Base-by-base conservation (phyloP, 345 rosid genomes). In the Murraya paniculata region DNA sequence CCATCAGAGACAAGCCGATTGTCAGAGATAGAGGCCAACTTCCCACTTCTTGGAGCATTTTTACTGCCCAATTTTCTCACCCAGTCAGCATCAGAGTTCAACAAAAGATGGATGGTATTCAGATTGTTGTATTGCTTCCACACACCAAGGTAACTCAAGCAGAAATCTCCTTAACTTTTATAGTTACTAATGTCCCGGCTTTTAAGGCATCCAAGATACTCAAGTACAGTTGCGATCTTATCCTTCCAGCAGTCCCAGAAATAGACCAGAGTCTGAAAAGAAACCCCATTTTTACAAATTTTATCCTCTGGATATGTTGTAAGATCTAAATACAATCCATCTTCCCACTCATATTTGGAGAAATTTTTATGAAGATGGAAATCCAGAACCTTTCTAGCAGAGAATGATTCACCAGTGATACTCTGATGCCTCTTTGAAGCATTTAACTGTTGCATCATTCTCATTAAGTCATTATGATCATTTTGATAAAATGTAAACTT, bases 321-420 rank as follows among this genome's bases (percentile, higher is more conserved):
- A 9, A 36, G 8, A 36, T 36, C 39, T 36, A 36, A 36, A 36
- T 36, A 0, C 38, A 36, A 36, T 36, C 39, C 9, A 36, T 36
- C 39, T 36, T 36, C 39, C 39, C 39, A 36, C 39, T 1, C 2
- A 36, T 7, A n/a, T n/a, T 36, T 6, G 0, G 81, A 76, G 30
- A 6, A n/a, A 62, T 74, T 57, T 35, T 45, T 24, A 2, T 9
- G 1, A 60, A 87, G 53, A 82, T 81, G 88, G 55, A 50, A 27
- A 41, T 89, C 89, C 64, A 86, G 72, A 83, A 87, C 83, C 69
- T 75, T 78, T 83, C 89, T 76, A 65, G 80, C 16, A n/a, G 79
- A 82, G 22, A 88, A 25, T 60, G 84, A 61, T 81, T 86, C 88
- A 38, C 91, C 89, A 64, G 73, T 70, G 30, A 70, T 30, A 61